phyloP scores from a whole-genome alignment of 2,329 filamentous ascomycete species.

The Fusarium sp. region DNA sequence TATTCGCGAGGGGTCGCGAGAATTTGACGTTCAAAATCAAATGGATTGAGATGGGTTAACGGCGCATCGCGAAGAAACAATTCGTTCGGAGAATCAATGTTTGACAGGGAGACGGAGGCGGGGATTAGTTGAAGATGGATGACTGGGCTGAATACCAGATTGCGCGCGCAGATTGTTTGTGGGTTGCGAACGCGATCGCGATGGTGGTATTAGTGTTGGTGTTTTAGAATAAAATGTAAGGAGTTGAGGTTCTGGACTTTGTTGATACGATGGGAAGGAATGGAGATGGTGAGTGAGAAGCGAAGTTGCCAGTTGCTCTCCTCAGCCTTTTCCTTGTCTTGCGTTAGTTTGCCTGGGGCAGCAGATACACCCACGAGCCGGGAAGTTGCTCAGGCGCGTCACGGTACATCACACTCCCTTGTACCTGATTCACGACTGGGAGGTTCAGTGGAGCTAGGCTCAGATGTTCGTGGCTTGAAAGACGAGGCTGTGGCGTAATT shows the following conservation, averaged over 20 bases:
- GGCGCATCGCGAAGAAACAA: slow-evolving; percentile 36
- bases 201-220: slow-evolving; percentile 18
- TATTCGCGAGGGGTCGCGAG: slow-evolving; percentile 4
- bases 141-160: slow-evolving; percentile 23
- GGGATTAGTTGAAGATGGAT: slow-evolving; percentile 23
- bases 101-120: slow-evolving; percentile 25
- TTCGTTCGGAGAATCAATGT: slow-evolving; percentile 15
- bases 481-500: slow-evolving; percentile 13
- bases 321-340: slow-evolving; percentile 31
- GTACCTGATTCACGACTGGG: slow-evolving; percentile 21
- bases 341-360: slow-evolving; percentile 34
- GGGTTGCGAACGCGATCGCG: slow-evolving; percentile 27
- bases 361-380: slow-evolving; percentile 37
- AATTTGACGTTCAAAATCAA: slow-evolving; percentile 2
- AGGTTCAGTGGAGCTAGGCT: slow-evolving; percentile 11
- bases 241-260: slow-evolving; percentile 7
- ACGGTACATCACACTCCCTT: slow-evolving; percentile 25
- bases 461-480: slow-evolving; percentile 24
- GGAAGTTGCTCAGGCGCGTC: slow-evolving; percentile 43
- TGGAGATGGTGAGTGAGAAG: slow-evolving; percentile 25
- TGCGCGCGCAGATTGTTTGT: slow-evolving; percentile 26
- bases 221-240: slow-evolving; percentile 1
- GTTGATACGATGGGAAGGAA: slow-evolving; percentile 21
- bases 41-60: slow-evolving; percentile 26
- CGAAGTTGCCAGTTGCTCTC: slow-evolving; percentile 36